Base-by-base conservation (phyloP, 108 stramenopile species). In the Nitzschia sp. region DNA sequence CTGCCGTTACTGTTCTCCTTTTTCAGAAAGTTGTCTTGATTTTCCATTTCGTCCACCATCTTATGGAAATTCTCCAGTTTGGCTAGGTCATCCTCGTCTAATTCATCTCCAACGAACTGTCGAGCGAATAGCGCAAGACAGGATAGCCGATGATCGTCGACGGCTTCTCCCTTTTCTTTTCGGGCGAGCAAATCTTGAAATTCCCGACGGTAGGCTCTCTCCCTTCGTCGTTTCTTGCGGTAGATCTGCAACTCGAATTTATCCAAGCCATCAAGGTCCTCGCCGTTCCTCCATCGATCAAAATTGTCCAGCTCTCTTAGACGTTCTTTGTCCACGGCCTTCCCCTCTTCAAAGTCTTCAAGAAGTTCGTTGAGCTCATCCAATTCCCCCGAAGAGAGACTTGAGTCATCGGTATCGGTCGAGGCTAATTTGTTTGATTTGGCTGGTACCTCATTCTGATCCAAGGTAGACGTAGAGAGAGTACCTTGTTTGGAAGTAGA, bases 261-360 rank as follows among this genome's bases (percentile, higher is more conserved):
- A 5, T 71, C 70, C 17, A 60, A 29, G 2, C 34, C 34, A 66
- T 66, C 53, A 0, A 66, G 29, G 0, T 19, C 22, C 30, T 64
- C 71, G 11, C 63, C 63, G 23, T 64, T 64, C 32, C 48, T 53
- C 71, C 71, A 72, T 36, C 63, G 59, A 58, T 63, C 63, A 2
- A 64, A 63, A 23, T 64, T 30, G 32, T 64, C 62, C 3, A 72
- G 71, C 50, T 72, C 71, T 13, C 53, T 26, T n/a, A 64, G 30
- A 1, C 63, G 35, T 2, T 64, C 47, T 28, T 56, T 56, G 45
- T 72, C 63, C 15, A 64, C 35, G n/a, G 33, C 22, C 28, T 64
- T 53, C 0, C 63, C 63, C 15, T 28, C 23, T 26, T 72, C 71
- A 41, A 48, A 45, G 3, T 3, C 31, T 19, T 64, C 63, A 15